Percentiles rank a stretch among this genome's conserved stretches.
Evolutionary conservation across 2,329 filamentous ascomycete species (phyloP).

Genomic region (Fusarium anthophilum): DNA sequence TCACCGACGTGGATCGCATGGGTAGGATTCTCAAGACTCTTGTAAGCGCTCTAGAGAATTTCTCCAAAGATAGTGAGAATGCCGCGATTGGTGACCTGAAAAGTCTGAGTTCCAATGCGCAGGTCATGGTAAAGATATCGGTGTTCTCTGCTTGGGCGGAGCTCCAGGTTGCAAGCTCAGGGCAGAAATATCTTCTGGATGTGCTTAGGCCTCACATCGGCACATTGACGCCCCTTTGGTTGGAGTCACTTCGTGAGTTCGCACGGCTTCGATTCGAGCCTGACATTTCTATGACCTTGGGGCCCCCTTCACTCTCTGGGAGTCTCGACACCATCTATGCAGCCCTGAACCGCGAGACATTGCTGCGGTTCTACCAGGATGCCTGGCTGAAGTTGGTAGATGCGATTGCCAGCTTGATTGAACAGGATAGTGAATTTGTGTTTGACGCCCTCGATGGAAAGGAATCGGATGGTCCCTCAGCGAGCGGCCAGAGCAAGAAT

Average conservation of each 20-base stretch:
- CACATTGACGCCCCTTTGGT: conserved; percentile 90
- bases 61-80: conserved; percentile 81
- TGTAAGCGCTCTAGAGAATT: conserved; percentile 90
- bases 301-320: conserved; percentile 81
- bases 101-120: conserved; percentile 92
- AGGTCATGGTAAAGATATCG: conserved; percentile 98
- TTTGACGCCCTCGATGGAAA: conserved; percentile 97
- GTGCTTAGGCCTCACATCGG: conserved; percentile 92
- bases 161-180: conserved; percentile 91
- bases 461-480: conserved; percentile 59
- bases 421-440: conserved; percentile 97
- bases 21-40: conserved; percentile 95
- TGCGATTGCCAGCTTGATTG: conserved; percentile 95
- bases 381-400: conserved; percentile 97
- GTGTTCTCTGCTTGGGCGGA: conserved; percentile 98
- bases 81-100: conserved; percentile 92
- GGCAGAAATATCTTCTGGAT: conserved; percentile 88
- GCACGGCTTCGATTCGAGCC: conserved; percentile 94
- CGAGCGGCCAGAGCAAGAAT: conserved; percentile 66
- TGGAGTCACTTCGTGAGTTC: conserved; percentile 92
- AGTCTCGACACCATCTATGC: conserved; percentile 95
- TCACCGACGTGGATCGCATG: conserved; percentile 98
- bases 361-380: conserved; percentile 95
- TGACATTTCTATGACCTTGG: conserved; percentile 91
- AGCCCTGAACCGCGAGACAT: conserved; percentile 90